Percentiles rank a stretch among this genome's conserved stretches.
phyloP scores from a whole-genome alignment of 345 rosid genomes.

The Dimocarpus longan region DNA sequence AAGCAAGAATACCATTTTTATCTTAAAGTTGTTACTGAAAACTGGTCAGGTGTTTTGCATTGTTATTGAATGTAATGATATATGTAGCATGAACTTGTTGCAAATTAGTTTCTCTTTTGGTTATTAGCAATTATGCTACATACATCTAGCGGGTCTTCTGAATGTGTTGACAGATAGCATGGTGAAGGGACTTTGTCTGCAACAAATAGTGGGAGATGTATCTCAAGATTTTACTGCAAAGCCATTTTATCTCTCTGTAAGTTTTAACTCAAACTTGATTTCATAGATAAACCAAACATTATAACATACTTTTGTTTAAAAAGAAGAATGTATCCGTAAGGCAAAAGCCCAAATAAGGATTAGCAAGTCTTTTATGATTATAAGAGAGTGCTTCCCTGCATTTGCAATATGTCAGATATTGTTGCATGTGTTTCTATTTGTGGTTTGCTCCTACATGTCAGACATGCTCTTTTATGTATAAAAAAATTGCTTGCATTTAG shows the following conservation, averaged over 20 bases:
- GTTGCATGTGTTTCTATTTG: not conserved
- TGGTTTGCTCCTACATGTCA: not conserved
- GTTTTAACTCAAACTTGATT: conserved; percentile 22
- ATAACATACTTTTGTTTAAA: not conserved
- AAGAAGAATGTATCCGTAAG: not conserved
- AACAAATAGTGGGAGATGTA: conserved; percentile 42
- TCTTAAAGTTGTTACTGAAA: not conserved
- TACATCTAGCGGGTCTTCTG: conserved; percentile 53
- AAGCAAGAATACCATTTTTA: not conserved
- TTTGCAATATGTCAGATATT: conserved; percentile 2
- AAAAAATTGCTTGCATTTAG: not conserved
- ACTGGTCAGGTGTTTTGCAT: not conserved
- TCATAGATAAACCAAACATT: not conserved
- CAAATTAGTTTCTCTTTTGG: not conserved
- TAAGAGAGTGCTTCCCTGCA: conserved; percentile 6
- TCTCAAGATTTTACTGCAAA: conserved; percentile 48
- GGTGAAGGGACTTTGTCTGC: conserved; percentile 53
- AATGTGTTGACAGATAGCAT: conserved; percentile 42
- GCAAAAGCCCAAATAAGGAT: not conserved
- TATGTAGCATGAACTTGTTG: not conserved
- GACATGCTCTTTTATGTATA: not conserved
- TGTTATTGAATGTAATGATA: not conserved
- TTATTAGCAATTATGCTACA: conserved; percentile 10
- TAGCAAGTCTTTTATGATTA: not conserved
- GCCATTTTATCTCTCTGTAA: conserved; percentile 57